Base-by-base conservation (phyloP, 257 asterid genomes). In the Penstemon eatonii region DNA sequence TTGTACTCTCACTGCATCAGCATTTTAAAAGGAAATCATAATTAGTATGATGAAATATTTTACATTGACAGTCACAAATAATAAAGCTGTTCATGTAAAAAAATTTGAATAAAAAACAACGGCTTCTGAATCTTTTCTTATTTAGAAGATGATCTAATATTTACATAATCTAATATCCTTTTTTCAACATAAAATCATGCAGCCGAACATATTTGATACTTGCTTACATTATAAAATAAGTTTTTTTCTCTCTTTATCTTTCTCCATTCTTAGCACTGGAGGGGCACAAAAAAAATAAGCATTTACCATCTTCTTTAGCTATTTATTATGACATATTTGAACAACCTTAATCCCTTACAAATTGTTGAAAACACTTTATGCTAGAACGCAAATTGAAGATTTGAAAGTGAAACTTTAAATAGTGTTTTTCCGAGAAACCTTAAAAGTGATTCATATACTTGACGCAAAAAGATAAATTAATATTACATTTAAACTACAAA, bases 1-100 rank as follows among this genome's bases (percentile, higher is more conserved):
- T 54, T 53, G 62, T 54, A 18, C n/a, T 43, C 8, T 66, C 43
- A 52, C 71, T 66, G 71, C 43, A 66, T 12, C 19, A 66, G n/a
- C 25, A 66, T 9, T 18, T 39, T 39, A 66, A 54, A 40, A 8
- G 62, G 62, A 11, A 43, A 18, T 15, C 10, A 19, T 25, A 55
- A 19, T 19, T 15, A 12, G 11, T 33, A 44, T 50, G 47, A 51
- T 11, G 18, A 15, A 15, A 15, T 15, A 15, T 15, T 15, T 15
- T 15, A 15, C 18, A 15, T 15, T 15, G 18, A 51, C 1, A 2
- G 37, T 47, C 47, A 6, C 18, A n/a, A 51, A 13, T 51, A 65
- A 44, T 39, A 18, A 4, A 65, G 15, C 11, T 39, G 18, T 52
- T 52, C 57, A 63, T 43, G 53, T 61, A 41, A 42, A 61, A 42